These are phyloP conservation scores for Aphanomyces invadans DNA, from an alignment of 352 stramenopile species.

Conservation along the genomic window DNA sequence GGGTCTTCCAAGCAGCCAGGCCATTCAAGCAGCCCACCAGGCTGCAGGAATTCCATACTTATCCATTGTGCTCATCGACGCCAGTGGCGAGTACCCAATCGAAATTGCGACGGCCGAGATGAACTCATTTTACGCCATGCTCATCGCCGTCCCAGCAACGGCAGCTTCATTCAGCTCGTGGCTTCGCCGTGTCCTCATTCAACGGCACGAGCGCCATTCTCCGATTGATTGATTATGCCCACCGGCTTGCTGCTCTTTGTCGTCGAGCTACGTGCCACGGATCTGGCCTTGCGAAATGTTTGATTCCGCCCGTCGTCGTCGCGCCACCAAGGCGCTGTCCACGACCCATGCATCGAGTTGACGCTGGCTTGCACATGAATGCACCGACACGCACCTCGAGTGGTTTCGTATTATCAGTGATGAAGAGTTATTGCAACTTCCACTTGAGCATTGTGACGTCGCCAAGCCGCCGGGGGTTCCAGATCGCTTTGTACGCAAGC, in stretches of 20 bases:
- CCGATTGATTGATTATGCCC: not conserved
- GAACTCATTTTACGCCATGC: not conserved
- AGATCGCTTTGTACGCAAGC: slow-evolving; percentile 42
- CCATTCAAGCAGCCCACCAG: not conserved
- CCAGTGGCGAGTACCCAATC: not conserved
- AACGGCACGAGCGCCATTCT: too few species aligned
- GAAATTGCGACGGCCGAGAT: not conserved
- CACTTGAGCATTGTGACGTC: slow-evolving; percentile 46
- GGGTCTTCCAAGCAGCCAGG: not conserved
- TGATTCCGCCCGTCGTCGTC: too few species aligned
- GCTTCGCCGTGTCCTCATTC: not conserved
- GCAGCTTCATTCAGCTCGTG: not conserved
- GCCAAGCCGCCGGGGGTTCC: slow-evolving; percentile 39
- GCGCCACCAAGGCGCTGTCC: too few species aligned
- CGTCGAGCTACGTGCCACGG: too few species aligned
- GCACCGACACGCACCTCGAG: too few species aligned
- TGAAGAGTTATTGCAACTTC: slow-evolving; percentile 32
- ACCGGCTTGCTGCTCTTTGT: too few species aligned
- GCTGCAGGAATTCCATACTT: not conserved
- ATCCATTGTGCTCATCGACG: not conserved
- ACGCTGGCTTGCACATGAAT: too few species aligned
- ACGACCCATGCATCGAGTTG: too few species aligned
- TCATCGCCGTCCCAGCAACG: not conserved
- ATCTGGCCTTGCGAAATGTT: too few species aligned
- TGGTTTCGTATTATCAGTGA: too few species aligned